Conservation (phyloP, 169 alveolate genomes). For the Hepatocystis sp. region DNA sequence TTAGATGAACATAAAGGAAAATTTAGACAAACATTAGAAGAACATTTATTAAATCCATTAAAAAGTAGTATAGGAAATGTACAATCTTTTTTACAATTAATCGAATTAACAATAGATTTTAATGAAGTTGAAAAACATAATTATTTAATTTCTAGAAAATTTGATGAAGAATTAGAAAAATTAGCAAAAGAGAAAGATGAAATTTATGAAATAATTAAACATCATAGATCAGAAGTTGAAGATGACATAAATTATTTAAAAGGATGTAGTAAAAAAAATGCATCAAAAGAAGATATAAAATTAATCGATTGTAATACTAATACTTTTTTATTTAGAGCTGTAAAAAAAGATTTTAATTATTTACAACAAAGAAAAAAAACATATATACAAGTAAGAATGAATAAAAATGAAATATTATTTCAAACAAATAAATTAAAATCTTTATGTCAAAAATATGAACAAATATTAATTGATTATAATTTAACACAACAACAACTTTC, state of each 20-base stretch:
- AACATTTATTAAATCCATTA: constrained; percentile 83
- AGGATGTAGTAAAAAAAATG: constrained; percentile 79
- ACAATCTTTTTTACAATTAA: constrained; percentile 89
- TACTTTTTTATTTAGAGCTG: constrained; percentile 90
- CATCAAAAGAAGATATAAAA: constrained; percentile 80
- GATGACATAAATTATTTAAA: constrained; percentile 89
- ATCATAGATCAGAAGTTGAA: constrained; percentile 81
- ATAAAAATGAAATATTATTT: constrained; percentile 91
- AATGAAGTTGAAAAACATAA: constrained; percentile 92
- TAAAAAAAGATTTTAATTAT: constrained; percentile 86
- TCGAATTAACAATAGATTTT: constrained; percentile 94
- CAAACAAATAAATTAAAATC: constrained; percentile 87
- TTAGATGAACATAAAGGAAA: constrained; percentile 79
- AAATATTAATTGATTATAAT: constrained; percentile 85
- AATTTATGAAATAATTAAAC: constrained; percentile 76
- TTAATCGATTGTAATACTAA: constrained; percentile 86
- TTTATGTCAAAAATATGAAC: constrained; percentile 86
- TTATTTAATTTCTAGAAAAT: constrained; percentile 88
- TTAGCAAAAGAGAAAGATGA: constrained; percentile 62
- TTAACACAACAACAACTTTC: constrained; percentile 88
- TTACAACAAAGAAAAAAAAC: constrained; percentile 77
- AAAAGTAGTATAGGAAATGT: constrained; percentile 84
- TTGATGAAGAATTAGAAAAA: constrained; percentile 83
- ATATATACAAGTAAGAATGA: constrained; percentile 85
- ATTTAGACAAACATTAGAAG: constrained; percentile 75